phyloP scores from a whole-genome alignment of 495 filamentous ascomycete species.

The Astrocystis sublimbata region DNA sequence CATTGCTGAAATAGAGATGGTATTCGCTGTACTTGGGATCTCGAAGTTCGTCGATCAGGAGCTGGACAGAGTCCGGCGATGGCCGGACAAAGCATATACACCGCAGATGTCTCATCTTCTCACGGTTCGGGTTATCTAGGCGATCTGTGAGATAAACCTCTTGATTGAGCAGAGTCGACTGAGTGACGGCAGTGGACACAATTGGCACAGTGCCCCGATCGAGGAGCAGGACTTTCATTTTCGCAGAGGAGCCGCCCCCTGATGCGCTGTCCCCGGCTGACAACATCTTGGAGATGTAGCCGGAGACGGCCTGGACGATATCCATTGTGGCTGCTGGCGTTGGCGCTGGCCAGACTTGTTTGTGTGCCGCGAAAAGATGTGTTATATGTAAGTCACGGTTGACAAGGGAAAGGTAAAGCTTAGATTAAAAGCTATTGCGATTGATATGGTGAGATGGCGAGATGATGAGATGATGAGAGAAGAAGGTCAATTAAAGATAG shows the following conservation, averaged over 20 bases:
- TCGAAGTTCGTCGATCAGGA: slow-evolving; percentile 91
- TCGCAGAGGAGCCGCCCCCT: slow-evolving; percentile 70
- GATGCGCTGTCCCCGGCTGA: slow-evolving; percentile 74
- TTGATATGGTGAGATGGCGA: slow-evolving; percentile 9
- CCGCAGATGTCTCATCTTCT: slow-evolving; percentile 96
- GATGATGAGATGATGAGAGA: no score
- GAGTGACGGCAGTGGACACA: slow-evolving; percentile 90
- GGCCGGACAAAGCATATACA: slow-evolving; percentile 93
- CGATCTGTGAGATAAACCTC: slow-evolving; percentile 98
- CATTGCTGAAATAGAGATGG: slow-evolving; percentile 94
- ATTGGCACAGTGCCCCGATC: slow-evolving; percentile 95
- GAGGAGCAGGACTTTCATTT: slow-evolving; percentile 98
- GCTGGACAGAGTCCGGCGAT: slow-evolving; percentile 85
- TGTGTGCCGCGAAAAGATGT: no score
- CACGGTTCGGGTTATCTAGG: slow-evolving; percentile 83
- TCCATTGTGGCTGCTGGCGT: slow-evolving; percentile 65
- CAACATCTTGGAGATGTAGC: slow-evolving; percentile 98
- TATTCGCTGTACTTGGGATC: slow-evolving; percentile 99
- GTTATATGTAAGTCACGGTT: not conserved
- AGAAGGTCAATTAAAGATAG: not conserved
- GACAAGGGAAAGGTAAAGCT: no score
- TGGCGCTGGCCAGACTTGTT: not conserved
- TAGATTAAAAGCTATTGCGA: no score
- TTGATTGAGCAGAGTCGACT: slow-evolving; percentile 92
- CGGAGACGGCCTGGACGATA: slow-evolving; percentile 84